Base-by-base conservation (phyloP, 331 rosid species). In the Arachis monticola region DNA sequence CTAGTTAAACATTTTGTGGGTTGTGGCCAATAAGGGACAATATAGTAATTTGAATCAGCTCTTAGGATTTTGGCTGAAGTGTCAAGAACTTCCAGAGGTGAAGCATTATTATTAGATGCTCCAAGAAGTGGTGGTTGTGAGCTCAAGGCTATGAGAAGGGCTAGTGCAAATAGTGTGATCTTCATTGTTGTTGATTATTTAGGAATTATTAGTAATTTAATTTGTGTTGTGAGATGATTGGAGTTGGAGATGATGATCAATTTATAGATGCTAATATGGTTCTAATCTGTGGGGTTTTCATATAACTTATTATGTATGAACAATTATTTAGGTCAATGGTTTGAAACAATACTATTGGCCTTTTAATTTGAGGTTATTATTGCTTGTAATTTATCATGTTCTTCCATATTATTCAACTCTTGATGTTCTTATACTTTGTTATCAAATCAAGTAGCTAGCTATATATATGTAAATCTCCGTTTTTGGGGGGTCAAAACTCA, bases 61-160 rank as follows among this genome's bases (percentile, higher is more conserved):
- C 41, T 63, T 77, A 88, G 81, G 1, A 40, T 70, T 11, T 71
- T n/a, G 4, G 85, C 81, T 0, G 60, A 4, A 10, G 66, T 77
- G 72, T 83, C 90, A 11, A 77, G 64, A 48, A 85, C 89, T 5
- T 73, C 42, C n/a, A 64, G 57, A 0, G 75, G 73, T 6, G 66
- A 12, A 50, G 75, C 60, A 17, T 17, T 17, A 17, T 17, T 17
- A 9, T 30, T 40, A 7, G 71, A 75, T 22, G 80, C 74, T 12
- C 77, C 72, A 1, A 38, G 65, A 8, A 52, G 22, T 17, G 22
- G 10, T 17, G 74, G 79, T 61, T 69, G 68, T n/a, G 79, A 2
- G 31, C 38, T 32, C 12, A 79, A 66, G 61, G 82, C 40, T 45
- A 77, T 32, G 60, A 83, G 60, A 69, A 79, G 73, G 65, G 67